phyloP scores from a whole-genome alignment of 2,329 filamentous ascomycete genomes.

The Plenodomus tracheiphilus region DNA sequence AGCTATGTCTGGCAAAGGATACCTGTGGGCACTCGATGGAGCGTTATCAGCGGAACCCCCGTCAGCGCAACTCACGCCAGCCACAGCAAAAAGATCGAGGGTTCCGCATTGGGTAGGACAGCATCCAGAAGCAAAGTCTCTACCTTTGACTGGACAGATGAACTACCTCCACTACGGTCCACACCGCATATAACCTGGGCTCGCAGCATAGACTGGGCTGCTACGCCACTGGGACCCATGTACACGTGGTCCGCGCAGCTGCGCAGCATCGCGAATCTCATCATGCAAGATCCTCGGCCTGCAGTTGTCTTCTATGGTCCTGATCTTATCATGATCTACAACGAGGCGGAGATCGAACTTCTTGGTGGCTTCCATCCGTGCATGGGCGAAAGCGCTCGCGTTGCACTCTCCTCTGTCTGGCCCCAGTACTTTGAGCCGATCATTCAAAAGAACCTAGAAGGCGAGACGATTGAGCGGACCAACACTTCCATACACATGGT shows the following conservation, averaged over 20 bases:
- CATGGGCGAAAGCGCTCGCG: slow-evolving; percentile 61
- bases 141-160: slow-evolving; percentile 12
- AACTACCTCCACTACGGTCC: slow-evolving; percentile 4
- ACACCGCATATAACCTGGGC: slow-evolving; percentile 8
- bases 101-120: neutral
- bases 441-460: slow-evolving; percentile 22
- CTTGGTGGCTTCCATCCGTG: slow-evolving; percentile 54
- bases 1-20: neutral
- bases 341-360: slow-evolving; percentile 40
- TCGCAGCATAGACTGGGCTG: slow-evolving; percentile 69
- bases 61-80: slow-evolving; percentile 6
- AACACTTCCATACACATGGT: slow-evolving; percentile 73
- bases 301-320: slow-evolving; percentile 62
- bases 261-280: slow-evolving; percentile 73
- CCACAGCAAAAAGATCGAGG: neutral
- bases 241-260: slow-evolving; percentile 69
- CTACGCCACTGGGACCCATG: slow-evolving; percentile 72
- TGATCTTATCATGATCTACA: slow-evolving; percentile 44
- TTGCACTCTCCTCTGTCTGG: slow-evolving; percentile 72
- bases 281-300: slow-evolving; percentile 62
- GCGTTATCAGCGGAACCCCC: neutral
- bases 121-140: neutral
- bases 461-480: slow-evolving; percentile 47
- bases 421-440: slow-evolving; percentile 26
- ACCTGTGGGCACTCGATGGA: neutral